phyloP scores from a whole-genome alignment of 1,284 basidiomycete genomes.

The Sphaerobolus stellatus region DNA sequence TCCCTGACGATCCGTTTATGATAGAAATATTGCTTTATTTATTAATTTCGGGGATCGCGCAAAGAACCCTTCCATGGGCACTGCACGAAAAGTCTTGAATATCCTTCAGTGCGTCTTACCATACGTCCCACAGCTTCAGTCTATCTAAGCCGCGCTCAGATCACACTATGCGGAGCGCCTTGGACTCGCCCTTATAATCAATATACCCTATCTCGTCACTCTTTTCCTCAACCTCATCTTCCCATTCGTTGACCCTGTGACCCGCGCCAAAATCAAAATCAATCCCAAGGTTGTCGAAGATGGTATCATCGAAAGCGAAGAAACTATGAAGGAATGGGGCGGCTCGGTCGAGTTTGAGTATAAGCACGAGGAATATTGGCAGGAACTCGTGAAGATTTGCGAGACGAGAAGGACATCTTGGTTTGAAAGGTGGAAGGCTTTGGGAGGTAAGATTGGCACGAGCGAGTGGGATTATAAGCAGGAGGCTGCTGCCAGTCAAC shows the following conservation, averaged over 20 bases:
- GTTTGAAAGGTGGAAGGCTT: conserved; percentile 58
- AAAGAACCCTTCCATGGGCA: conserved; percentile 70
- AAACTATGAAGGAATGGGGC: conserved; percentile 63
- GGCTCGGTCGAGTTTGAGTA: conserved; percentile 65
- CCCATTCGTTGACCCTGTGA: conserved; percentile 80
- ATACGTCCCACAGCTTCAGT: conserved; percentile 5
- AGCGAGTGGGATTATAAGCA: conserved; percentile 72
- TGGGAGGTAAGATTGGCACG: conserved; percentile 65
- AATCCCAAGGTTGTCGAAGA: conserved; percentile 64
- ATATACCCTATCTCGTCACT: conserved; percentile 79
- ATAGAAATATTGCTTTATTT: conserved; percentile 68
- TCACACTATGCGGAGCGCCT: conserved; percentile 91
- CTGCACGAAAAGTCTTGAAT: conserved; percentile 47
- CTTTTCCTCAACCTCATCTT: conserved; percentile 82
- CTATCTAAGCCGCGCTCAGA: not conserved
- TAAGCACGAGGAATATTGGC: conserved; percentile 74
- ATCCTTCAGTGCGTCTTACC: conserved; percentile 10
- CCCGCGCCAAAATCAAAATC: conserved; percentile 68
- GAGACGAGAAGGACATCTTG: conserved; percentile 49
- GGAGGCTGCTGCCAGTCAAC: not conserved
- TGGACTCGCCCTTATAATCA: conserved; percentile 79
- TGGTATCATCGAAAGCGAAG: conserved; percentile 55
- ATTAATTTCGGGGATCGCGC: conserved; percentile 81
- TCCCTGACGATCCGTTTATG: not conserved
- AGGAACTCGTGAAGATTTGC: conserved; percentile 55